Evolutionary conservation across 129 eudicot genomes (phyloP).

Genomic region (Deinandra increscens): DNA sequence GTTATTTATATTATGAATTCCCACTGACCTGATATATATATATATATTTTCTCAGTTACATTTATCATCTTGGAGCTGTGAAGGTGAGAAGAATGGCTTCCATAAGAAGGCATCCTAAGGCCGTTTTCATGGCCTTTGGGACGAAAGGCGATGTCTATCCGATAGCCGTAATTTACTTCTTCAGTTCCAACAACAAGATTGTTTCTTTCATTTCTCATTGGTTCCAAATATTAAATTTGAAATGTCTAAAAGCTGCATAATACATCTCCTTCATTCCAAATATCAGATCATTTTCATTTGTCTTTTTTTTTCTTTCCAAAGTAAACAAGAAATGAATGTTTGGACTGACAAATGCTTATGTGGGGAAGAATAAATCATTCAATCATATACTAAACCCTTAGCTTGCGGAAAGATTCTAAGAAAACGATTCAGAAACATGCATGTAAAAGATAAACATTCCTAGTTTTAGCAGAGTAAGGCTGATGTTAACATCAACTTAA

Average conservation of each 20-base stretch:
- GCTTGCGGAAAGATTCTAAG: neutral
- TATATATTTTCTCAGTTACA: neutral
- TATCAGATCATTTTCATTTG: neutral
- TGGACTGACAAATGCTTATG: neutral
- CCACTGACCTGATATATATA: conserved; percentile 2
- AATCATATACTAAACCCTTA: conserved; percentile 17
- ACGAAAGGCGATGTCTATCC: conserved; percentile 97
- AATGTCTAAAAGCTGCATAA: neutral
- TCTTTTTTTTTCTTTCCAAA: conserved; percentile 6
- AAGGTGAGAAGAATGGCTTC: conserved; percentile 23
- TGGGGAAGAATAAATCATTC: conserved; percentile 14
- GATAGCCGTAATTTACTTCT: conserved; percentile 54
- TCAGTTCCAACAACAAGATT: neutral
- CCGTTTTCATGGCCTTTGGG: conserved; percentile 94
- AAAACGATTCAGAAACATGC: conserved; percentile 11
- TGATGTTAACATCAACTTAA: neutral
- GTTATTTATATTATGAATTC: conserved; percentile 7
- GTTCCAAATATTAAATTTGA: neutral
- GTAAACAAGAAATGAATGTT: conserved; percentile 4
- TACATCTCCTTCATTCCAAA: conserved; percentile 9
- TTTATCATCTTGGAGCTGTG: conserved; percentile 9
- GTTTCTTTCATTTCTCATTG: neutral
- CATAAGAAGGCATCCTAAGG: conserved; percentile 46
- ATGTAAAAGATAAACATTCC: neutral
- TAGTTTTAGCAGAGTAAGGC: neutral